Base-by-base conservation (phyloP, 2,329 filamentous ascomycete species). In the Sclerotinia subarctica region DNA sequence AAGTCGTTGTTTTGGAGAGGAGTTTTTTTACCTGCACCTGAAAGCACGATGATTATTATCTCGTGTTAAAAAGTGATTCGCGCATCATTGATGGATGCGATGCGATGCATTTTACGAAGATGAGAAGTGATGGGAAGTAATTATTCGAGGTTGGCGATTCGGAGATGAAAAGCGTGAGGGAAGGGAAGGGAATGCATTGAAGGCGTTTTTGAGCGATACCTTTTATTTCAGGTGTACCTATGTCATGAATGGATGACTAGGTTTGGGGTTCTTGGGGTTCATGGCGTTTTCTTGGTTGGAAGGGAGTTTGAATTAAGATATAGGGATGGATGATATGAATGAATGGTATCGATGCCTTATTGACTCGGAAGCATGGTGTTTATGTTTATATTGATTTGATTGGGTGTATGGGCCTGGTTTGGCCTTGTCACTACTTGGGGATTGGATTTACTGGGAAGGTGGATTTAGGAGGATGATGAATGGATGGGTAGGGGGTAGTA, bases 341-440 rank as follows among this genome's bases (percentile, higher is more conserved):
- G 54, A 57, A 57, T 8, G 54, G 32, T n/a, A 38, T 56, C 35
- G 53, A 56, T 56, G 53, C 53, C 35, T 32, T 56, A 56, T 56
- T 56, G 53, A 56, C n/a, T 38, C 53, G 53, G 53, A 56, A 56
- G 53, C 53, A 56, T 56, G 53, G 53, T 56, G 53, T 56, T 56
- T 38, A n/a, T 26, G 54, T 57, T 38, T 57, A 38, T 57, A 57
- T 57, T 57, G 54, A 57, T 26, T 57, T 35, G 38, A 42, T 42
- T 42, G 13, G 32, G 15, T 35, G 54, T 38, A 57, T 38, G 54
- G 54, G 38, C 38, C 38, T 42, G 54, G 21, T n/a, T 35, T 54
- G 52, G 52, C 29, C 52, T 32, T 54, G 21, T 54, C 19, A n/a
- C 19, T 56, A 38, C 1, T 32, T 32, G 32, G 53, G 32, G 21